Evolutionary conservation across 1,139 yeast species (phyloP).

Genomic region (Protomyces inouyei): DNA sequence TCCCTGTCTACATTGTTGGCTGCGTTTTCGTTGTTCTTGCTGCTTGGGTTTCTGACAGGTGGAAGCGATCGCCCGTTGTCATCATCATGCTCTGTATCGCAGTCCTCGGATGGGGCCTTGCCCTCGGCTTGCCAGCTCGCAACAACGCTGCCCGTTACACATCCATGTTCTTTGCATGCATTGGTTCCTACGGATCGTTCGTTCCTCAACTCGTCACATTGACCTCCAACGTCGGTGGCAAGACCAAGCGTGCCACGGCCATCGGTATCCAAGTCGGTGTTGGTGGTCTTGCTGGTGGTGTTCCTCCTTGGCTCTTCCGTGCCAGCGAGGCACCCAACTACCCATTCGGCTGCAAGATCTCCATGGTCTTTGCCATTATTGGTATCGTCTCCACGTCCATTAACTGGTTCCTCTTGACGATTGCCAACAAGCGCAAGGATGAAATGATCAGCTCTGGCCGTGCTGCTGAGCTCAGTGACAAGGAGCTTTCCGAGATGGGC

Average conservation of each 20-base stretch:
- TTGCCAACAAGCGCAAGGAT: slow-evolving; percentile 39
- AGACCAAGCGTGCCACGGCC: slow-evolving; percentile 50
- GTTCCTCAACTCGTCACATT: slow-evolving; percentile 19
- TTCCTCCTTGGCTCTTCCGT: slow-evolving; percentile 52
- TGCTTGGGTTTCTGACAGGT: slow-evolving; percentile 39
- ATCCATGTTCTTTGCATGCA: slow-evolving; percentile 23
- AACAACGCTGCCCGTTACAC: slow-evolving; percentile 23
- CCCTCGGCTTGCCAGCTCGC: neutral
- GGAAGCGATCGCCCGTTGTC: slow-evolving; percentile 41
- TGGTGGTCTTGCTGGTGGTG: slow-evolving; percentile 57
- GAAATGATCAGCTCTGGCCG: slow-evolving; percentile 9
- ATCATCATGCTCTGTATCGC: slow-evolving; percentile 37
- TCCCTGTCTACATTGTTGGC: slow-evolving; percentile 43
- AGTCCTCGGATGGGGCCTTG: slow-evolving; percentile 40
- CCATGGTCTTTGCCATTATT: slow-evolving; percentile 47
- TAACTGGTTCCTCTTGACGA: slow-evolving; percentile 39
- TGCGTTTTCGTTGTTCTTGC: slow-evolving; percentile 38
- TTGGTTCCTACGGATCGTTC: slow-evolving; percentile 25
- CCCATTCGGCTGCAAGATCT: slow-evolving; percentile 49
- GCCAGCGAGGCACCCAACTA: slow-evolving; percentile 52
- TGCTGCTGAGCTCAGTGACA: slow-evolving; percentile 5
- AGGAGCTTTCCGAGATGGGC: slow-evolving; percentile 21
- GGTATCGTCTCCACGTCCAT: slow-evolving; percentile 39
- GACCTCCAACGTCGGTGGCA: slow-evolving; percentile 33
- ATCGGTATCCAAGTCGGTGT: slow-evolving; percentile 51